Conservation (phyloP, 208 protist genomes). For the Wallacemonas rigidus region DNA sequence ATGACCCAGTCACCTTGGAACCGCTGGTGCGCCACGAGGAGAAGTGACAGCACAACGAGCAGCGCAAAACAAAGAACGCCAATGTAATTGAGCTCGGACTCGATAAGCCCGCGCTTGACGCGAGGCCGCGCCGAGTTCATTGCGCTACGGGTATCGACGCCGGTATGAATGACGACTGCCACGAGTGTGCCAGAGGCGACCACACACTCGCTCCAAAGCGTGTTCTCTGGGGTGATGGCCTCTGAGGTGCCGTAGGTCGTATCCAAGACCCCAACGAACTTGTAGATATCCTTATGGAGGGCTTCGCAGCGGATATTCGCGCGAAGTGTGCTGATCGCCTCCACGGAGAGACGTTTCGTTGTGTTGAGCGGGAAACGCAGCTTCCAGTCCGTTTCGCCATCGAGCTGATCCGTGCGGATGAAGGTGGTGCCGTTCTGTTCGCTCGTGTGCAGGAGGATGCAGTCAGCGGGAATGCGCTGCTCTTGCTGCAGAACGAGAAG, state of each 20-base stretch:
- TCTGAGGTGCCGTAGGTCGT: conserved; percentile 60
- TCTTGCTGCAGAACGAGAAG: conserved; percentile 92
- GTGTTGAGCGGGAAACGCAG: conserved; percentile 64
- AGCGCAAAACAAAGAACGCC: conserved; percentile 91
- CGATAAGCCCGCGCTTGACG: conserved; percentile 93
- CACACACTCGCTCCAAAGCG: conserved; percentile 97
- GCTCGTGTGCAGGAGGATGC: conserved; percentile 95
- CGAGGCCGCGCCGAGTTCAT: conserved; percentile 95
- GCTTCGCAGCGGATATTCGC: conserved; percentile 71
- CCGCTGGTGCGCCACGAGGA: conserved; percentile 62
- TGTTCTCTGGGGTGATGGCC: conserved; percentile 93
- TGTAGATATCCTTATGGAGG: conserved; percentile 97
- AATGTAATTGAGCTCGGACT: conserved; percentile 96
- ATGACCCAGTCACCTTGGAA: conserved; percentile 89
- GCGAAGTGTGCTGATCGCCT: conserved; percentile 38
- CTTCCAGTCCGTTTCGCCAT: conserved; percentile 99
- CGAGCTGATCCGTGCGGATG: conserved; percentile 98
- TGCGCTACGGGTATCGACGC: conserved; percentile 92
- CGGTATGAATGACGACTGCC: conserved; percentile 93
- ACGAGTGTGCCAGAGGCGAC: conserved; percentile 91
- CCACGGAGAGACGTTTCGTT: conserved; percentile 43
- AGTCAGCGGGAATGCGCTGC: conserved; percentile 96
- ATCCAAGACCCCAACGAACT: conserved; percentile 92
- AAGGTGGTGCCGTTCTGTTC: conserved; percentile 95
- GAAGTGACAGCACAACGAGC: conserved; percentile 58